Percentiles rank a stretch among this genome's conserved stretches.
Evolutionary conservation across 2,329 filamentous ascomycete genomes (phyloP).

Genomic region (Botrytis galanthina): DNA sequence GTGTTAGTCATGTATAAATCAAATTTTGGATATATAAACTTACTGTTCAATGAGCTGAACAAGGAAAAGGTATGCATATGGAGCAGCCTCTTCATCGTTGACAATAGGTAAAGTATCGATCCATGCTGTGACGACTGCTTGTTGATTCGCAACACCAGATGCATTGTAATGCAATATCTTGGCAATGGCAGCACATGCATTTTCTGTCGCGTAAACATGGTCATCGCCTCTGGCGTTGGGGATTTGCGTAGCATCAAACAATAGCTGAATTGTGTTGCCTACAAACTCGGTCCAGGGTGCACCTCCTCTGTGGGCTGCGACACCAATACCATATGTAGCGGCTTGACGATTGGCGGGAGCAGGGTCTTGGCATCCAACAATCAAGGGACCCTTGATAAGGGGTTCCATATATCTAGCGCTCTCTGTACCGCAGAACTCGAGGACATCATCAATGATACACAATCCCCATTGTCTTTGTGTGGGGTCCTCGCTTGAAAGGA

Average conservation of each 20-base stretch:
- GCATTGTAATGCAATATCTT: constrained; percentile 94
- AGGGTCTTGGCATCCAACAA: constrained; percentile 80
- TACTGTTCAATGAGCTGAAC: constrained; percentile 92
- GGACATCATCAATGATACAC: constrained; percentile 96
- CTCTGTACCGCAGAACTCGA: constrained; percentile 91
- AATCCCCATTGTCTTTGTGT: constrained; percentile 98
- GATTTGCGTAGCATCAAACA: constrained; percentile 82
- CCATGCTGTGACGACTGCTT: constrained; percentile 81
- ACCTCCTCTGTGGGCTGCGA: constrained; percentile 91
- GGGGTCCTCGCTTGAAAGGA: constrained; percentile 76
- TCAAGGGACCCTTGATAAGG: constrained; percentile 75
- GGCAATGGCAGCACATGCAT: constrained; percentile 92
- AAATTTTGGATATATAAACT: constrained; percentile 44
- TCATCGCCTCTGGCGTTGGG: constrained; percentile 84
- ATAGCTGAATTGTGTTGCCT: constrained; percentile 70
- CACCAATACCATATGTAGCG: constrained; percentile 91
- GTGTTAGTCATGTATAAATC: constrained; percentile 34
- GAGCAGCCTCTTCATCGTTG: constrained; percentile 95
- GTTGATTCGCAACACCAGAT: constrained; percentile 69
- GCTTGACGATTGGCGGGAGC: constrained; percentile 93
- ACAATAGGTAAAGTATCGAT: constrained; percentile 85
- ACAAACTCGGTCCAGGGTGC: constrained; percentile 85
- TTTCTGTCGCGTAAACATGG: constrained; percentile 95
- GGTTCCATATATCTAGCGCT: constrained; percentile 83
- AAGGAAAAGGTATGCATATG: constrained; percentile 91